phyloP scores from a whole-genome alignment of 257 asterid species.

The Solanum verrucosum region DNA sequence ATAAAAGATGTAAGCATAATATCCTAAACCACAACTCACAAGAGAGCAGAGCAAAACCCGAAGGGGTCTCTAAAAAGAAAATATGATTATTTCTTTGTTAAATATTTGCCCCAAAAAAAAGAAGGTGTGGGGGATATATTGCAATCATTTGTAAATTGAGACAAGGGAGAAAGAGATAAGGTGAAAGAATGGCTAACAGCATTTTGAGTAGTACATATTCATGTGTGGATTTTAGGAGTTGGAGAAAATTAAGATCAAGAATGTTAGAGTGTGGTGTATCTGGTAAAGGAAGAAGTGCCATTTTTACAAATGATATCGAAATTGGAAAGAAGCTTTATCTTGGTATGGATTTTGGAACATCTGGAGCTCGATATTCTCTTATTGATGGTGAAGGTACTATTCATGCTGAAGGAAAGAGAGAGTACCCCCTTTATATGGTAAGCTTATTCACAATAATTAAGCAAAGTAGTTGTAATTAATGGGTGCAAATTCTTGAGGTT shows the following conservation, averaged over 20 bases:
- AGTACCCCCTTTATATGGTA: conserved; percentile 60
- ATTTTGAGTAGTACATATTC: conserved; percentile 17
- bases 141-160: neutral
- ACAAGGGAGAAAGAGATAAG: neutral
- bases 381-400: conserved; percentile 48
- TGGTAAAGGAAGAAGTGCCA: conserved; percentile 11
- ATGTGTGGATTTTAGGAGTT: conserved; percentile 3
- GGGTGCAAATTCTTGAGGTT: neutral
- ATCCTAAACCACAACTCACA: neutral
- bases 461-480: neutral
- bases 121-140: neutral
- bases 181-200: conserved; percentile 28
- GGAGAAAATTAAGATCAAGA: conserved; percentile 8
- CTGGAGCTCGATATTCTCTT: conserved; percentile 80
- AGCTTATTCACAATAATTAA: neutral
- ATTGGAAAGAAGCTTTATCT: conserved; percentile 51
- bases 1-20: neutral
- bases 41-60: neutral
- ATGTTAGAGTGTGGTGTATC: conserved; percentile 4
- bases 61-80: neutral
- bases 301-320: conserved; percentile 17
- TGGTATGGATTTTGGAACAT: conserved; percentile 93
- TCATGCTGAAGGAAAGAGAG: conserved; percentile 68
- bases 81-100: neutral
- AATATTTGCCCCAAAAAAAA: neutral